Evolutionary conservation across 2,329 filamentous ascomycete species (phyloP).

Genomic region (Talaromyces sp.): DNA sequence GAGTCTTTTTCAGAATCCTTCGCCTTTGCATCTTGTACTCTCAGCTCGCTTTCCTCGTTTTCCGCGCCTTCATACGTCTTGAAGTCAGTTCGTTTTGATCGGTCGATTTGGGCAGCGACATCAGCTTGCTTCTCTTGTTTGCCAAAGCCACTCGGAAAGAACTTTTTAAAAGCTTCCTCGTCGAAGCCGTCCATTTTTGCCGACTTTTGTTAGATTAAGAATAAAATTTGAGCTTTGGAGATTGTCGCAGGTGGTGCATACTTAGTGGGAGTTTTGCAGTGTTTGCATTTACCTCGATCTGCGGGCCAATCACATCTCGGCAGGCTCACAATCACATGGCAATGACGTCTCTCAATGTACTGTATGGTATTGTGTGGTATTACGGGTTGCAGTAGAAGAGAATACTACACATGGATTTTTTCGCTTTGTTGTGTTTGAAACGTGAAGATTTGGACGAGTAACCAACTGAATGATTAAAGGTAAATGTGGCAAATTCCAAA

Average conservation of each 20-base stretch:
- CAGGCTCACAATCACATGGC: neutral
- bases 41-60: neutral
- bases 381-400: neutral
- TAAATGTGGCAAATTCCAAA: neutral
- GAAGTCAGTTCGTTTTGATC: slow-evolving; percentile 59
- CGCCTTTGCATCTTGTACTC: slow-evolving; percentile 10
- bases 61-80: slow-evolving; percentile 20
- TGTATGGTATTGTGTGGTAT: too few relatives aligned
- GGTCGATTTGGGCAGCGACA: slow-evolving; percentile 73
- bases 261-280: slow-evolving; percentile 6
- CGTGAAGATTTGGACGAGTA: neutral
- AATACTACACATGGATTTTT: neutral
- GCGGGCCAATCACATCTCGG: slow-evolving; percentile 3
- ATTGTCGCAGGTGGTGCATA: neutral
- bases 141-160: slow-evolving; percentile 78
- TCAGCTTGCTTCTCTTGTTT: slow-evolving; percentile 71
- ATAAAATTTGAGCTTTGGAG: neutral
- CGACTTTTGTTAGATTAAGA: neutral
- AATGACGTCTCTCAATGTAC: neutral
- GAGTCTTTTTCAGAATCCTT: slow-evolving; percentile 22
- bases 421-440: neutral
- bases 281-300: slow-evolving; percentile 7
- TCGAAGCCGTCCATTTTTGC: slow-evolving; percentile 39
- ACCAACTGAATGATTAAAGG: neutral
- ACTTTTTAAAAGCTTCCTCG: slow-evolving; percentile 46